phyloP scores from a whole-genome alignment of 2,329 filamentous ascomycete species.

The Juglanconis juglandina region DNA sequence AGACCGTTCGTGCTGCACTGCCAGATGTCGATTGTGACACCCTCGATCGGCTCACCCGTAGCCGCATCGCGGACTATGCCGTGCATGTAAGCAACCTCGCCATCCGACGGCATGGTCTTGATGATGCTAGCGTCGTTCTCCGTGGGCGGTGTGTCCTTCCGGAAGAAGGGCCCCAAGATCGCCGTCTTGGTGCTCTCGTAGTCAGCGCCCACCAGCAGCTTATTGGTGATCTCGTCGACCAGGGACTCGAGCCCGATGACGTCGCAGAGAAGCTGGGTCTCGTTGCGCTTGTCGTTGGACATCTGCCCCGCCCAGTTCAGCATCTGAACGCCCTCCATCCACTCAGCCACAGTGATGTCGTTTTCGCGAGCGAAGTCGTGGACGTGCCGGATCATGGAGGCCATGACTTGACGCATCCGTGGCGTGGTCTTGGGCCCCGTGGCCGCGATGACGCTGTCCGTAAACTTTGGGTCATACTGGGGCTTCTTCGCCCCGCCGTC shows the following conservation, averaged over 20 bases:
- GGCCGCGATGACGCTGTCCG: conserved; percentile 66
- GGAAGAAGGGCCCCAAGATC: conserved; percentile 84
- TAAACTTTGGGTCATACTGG: conserved; percentile 73
- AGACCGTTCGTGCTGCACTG: conserved; percentile 70
- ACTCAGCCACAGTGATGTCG: conserved; percentile 76
- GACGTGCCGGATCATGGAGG: conserved; percentile 66
- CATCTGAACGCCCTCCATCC: conserved; percentile 58
- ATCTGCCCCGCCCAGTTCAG: conserved; percentile 70
- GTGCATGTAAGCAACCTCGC: conserved; percentile 60
- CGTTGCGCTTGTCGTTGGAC: conserved; percentile 66
- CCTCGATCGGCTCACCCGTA: conserved; percentile 62
- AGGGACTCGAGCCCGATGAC: conserved; percentile 72
- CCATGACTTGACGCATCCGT: conserved; percentile 65
- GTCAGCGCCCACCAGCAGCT: conserved; percentile 44
- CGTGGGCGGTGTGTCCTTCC: conserved; percentile 65
- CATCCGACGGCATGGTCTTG: conserved; percentile 44
- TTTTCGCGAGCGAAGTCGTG: conserved; percentile 81
- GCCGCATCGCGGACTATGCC: conserved; percentile 53
- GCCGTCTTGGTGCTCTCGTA: conserved; percentile 63
- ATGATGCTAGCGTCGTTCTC: conserved; percentile 69
- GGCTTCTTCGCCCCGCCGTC: conserved; percentile 27
- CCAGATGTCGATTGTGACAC: conserved; percentile 73
- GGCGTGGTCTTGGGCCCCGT: conserved; percentile 70
- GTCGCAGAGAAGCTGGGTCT: conserved; percentile 70
- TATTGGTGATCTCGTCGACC: conserved; percentile 79